A percentile compares a stretch with the other conserved stretches of the same genome.
Evolutionary conservation across 495 filamentous ascomycete genomes (phyloP).

Genomic region (Friedmanniomyces endolithicus): DNA sequence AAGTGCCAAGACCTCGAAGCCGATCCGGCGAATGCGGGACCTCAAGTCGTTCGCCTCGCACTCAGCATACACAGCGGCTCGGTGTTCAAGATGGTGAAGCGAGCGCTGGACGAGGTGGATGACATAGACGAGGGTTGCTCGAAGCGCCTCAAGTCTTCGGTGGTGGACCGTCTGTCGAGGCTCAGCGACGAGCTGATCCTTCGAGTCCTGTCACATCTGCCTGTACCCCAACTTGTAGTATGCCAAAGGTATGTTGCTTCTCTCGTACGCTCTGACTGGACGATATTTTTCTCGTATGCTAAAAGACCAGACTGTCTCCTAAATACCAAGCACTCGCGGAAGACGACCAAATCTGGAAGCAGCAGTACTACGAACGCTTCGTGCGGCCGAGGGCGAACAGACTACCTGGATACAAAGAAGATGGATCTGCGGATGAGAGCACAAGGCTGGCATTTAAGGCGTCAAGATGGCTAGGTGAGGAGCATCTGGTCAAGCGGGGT

Average conservation of each 20-base stretch:
- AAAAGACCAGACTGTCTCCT: constrained; percentile 49
- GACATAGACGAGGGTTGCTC: neutral
- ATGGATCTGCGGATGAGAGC: constrained; percentile 28
- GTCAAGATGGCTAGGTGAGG: constrained; percentile 74
- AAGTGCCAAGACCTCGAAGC: neutral
- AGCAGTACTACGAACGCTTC: constrained; percentile 76
- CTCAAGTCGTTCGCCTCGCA: neutral
- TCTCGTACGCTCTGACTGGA: neutral
- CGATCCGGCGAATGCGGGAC: no score
- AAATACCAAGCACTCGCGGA: constrained; percentile 61
- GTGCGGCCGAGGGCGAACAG: constrained; percentile 71
- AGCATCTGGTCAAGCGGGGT: constrained; percentile 41
- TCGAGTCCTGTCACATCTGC: constrained; percentile 66
- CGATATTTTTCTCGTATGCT: constrained; percentile 5
- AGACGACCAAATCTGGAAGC: constrained; percentile 88
- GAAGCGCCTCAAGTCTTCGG: constrained; percentile 20
- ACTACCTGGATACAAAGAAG: constrained; percentile 53
- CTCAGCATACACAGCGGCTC: neutral
- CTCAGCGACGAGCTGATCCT: constrained; percentile 83
- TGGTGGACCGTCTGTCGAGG: constrained; percentile 40
- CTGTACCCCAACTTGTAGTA: constrained; percentile 52
- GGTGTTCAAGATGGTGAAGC: constrained; percentile 17
- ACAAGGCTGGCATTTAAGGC: constrained; percentile 57
- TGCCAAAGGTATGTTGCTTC: constrained; percentile 46
- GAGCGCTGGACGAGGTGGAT: constrained; percentile 11